Base-by-base conservation (phyloP, 805 yeast species). In the Yarrowia bubula region DNA sequence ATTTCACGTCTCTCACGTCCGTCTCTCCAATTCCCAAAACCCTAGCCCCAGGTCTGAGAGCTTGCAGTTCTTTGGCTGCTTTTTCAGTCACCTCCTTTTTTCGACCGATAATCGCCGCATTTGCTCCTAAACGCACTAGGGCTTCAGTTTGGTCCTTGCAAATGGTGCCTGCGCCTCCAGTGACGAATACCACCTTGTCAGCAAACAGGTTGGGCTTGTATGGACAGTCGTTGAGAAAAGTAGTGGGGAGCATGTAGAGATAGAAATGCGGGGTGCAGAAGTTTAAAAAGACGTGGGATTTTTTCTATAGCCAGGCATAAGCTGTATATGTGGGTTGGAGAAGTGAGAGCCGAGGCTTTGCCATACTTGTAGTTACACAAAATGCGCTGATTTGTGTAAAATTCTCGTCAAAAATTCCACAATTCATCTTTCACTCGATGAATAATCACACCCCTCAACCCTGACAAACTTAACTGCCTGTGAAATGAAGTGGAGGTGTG, bases 161-260 rank as follows among this genome's bases (percentile, higher is more conserved):
- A 64, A 93, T 92, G 14, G 96, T 86, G 9, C 98, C 98, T 1
- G 98, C 95, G 9, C 98, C 98, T 8, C 98, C 98, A 0, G 98
- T 93, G 62, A 91, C 90, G 70, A 92, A 89, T 4, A 86, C 95
- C 1, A 90, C 97, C 74, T 92, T 92, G 11, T 88, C 96, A 64
- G 84, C 81, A 78, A 92, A 92, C 38, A 90, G 70, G 68, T 83
- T 88, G 0, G 86, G 84, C 68, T 86, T 86, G 67, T 65, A 76
- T 15, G 70, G 70, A 42, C 69, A 33, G 42, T 68, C 68, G 39
- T 71, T 11, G 14, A 48, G n/a, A 17, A 33, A 48, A 11, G n/a
- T 17, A 4, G 55, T 17, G 28, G 55, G 55, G 33, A 48, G 32
- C 42, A 50, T 37, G 51, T n/a, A n/a, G 18, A 39, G 42, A n/a